A percentile compares a stretch with the other conserved stretches of the same genome.
These are phyloP conservation scores for Aspergillus hiratsukae DNA, from an alignment of 2,329 filamentous ascomycete genomes.

Conservation along the genomic window DNA sequence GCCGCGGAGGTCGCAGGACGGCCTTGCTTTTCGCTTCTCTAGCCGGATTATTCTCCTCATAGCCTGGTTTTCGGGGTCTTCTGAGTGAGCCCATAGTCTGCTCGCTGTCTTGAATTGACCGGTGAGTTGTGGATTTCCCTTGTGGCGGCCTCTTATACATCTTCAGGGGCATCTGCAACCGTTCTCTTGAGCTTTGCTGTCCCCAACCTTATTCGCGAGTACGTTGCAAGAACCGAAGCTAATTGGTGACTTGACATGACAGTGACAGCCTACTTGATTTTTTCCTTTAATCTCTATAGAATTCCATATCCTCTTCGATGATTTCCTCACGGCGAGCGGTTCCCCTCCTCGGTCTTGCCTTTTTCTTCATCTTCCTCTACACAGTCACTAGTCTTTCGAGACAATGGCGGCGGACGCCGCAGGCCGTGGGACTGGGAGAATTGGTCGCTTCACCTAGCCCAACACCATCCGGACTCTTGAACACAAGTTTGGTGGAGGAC, in stretches of 20 bases:
- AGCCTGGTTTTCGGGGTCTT: neutral
- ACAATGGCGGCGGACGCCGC: slow-evolving; percentile 33
- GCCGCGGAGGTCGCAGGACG: neutral
- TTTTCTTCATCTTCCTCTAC: slow-evolving; percentile 27
- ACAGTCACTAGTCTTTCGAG: slow-evolving; percentile 26
- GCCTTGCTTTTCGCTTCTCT: neutral
- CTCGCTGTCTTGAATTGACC: neutral
- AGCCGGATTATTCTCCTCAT: neutral
- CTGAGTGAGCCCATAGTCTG: neutral
- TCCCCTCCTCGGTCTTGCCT: slow-evolving; percentile 30
- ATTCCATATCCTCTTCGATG: slow-evolving; percentile 22
- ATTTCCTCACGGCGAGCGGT: slow-evolving; percentile 29
- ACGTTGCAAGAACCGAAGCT: neutral
- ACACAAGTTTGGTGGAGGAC: slow-evolving; percentile 13
- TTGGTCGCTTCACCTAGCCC: slow-evolving; percentile 13
- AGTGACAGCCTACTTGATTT: neutral
- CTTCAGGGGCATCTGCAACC: neutral
- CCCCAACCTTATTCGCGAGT: neutral
- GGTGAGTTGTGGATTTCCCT: neutral
- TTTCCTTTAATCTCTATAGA: slow-evolving; percentile 7
- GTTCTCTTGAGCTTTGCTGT: neutral
- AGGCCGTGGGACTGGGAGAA: slow-evolving; percentile 37
- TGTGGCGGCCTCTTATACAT: neutral
- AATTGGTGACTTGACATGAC: neutral
- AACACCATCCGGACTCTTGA: slow-evolving; percentile 10